Base-by-base conservation (phyloP, 495 filamentous ascomycete species). In the Hypomontagnella submonticulosa region DNA sequence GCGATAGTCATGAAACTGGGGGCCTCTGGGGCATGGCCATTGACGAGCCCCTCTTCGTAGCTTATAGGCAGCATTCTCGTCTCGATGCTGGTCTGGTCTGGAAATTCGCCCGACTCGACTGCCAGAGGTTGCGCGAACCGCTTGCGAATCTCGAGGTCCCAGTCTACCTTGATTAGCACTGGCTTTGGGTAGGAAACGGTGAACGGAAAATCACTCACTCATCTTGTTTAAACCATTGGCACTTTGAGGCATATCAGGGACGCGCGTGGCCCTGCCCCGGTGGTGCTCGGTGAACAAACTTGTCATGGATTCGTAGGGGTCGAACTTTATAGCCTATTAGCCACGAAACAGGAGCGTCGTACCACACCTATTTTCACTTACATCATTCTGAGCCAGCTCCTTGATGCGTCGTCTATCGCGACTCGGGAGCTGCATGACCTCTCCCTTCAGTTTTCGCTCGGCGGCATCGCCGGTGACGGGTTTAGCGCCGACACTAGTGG, bases 101-200 rank as follows among this genome's bases (percentile, higher is more conserved):
- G 95, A 71, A 99, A 97, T 77, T 98, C 95, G 57, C 91, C 90
- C 0, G 93, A 93, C 76, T 98, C 95, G 34, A 88, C 85, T 23
- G 90, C 91, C 23, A 99, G 82, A 10, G 94, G 90, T 68, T 93
- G 90, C 37, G 89, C 87, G 77, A 91, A 99, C 60, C 92, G 91
- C 81, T 96, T 95, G 58, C 92, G 87, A 66, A 97, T 96, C 77
- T 97, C 95, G 38, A 96, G 80, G 63, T 97, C 91, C 86, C 89
- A 92, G 72, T 96, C 90, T 93, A 56, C 32, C 32, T 23, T 41
- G 19, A 16, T 44, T 33, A 57, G 70, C 8, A 71, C 46, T 19
- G 46, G 34, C 4, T 4, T 30, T 1, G 6, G 23, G 13, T 9
- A 2, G 36, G 30, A 47, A 16, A 36, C n/a, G 27, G n/a, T 13